Evolutionary conservation across 2,329 filamentous ascomycete genomes (phyloP).

Genomic region (Didymella pinodella): DNA sequence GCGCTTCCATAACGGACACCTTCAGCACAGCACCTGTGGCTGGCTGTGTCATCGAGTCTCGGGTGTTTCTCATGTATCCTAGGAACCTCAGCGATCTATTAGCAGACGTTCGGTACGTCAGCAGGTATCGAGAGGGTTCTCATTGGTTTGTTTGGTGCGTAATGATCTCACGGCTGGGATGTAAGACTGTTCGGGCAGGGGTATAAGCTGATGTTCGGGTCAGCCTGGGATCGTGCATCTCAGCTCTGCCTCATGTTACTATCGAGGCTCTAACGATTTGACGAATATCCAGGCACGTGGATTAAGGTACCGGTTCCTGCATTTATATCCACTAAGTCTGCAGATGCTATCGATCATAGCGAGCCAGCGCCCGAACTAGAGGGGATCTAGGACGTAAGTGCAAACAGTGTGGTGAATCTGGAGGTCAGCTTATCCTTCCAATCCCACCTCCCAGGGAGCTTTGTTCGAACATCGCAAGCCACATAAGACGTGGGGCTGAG

Average conservation of each 20-base stretch:
- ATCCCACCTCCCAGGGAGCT: too few relatives aligned
- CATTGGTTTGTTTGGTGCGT: constrained; percentile 8
- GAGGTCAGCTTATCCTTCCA: not conserved
- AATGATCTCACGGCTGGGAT: not conserved
- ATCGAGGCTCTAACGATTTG: not conserved
- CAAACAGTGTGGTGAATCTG: not conserved
- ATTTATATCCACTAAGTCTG: not conserved
- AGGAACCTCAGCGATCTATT: not conserved
- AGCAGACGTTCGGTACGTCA: constrained; percentile 4
- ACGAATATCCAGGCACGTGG: not conserved
- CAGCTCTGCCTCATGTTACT: constrained; percentile 4
- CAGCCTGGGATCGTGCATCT: constrained; percentile 11
- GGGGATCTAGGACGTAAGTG: not conserved
- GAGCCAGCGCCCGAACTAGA: not conserved
- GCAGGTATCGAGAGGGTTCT: not conserved
- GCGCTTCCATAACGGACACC: not conserved
- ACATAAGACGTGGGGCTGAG: constrained; percentile 8
- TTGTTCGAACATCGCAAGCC: not conserved
- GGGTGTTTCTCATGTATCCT: not conserved
- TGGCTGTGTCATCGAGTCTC: constrained; percentile 12
- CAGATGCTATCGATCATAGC: not conserved
- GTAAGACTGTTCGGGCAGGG: not conserved
- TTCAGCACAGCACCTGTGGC: not conserved
- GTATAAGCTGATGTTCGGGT: constrained; percentile 14
- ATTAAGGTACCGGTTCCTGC: constrained; percentile 4